Conservation (phyloP, 164 flowering plant species). For the Paratinospora sagittata region DNA sequence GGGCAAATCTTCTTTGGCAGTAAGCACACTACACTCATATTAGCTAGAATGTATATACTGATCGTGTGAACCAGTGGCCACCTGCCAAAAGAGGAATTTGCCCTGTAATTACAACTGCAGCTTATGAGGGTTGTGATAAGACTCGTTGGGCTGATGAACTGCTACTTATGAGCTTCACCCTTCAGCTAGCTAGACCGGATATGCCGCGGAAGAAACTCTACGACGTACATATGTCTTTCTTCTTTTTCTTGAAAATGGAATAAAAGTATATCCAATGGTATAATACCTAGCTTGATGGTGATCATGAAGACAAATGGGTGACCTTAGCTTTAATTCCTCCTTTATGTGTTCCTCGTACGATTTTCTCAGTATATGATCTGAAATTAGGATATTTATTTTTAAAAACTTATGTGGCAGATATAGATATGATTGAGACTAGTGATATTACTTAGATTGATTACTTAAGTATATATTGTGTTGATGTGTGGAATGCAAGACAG, state of each 20-base stretch:
- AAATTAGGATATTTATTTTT: too few relatives aligned
- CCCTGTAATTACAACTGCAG: conserved; percentile 15
- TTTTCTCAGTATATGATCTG: too few relatives aligned
- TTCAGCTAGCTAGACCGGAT: too few relatives aligned
- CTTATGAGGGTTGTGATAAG: not conserved
- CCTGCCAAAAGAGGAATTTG: conserved; percentile 14
- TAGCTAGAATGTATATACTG: not conserved
- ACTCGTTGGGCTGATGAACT: not conserved
- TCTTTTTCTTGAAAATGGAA: too few relatives aligned
- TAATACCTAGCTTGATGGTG: not conserved
- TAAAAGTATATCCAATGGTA: too few relatives aligned
- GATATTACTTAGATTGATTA: too few relatives aligned
- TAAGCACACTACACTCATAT: not conserved
- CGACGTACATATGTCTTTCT: too few relatives aligned
- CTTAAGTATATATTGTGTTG: too few relatives aligned
- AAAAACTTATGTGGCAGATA: too few relatives aligned
- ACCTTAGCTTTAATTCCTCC: not conserved
- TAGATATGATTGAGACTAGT: too few relatives aligned
- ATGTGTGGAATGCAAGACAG: too few relatives aligned
- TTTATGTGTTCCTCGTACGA: not conserved
- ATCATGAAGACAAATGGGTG: not conserved
- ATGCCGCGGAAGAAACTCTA: too few relatives aligned
- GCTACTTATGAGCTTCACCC: conserved; percentile 10
- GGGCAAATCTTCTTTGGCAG: conserved; percentile 20
- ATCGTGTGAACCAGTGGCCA: not conserved